These are phyloP conservation scores for Trichoderma virens DNA, from an alignment of 495 filamentous ascomycete genomes.

Conservation along the genomic window DNA sequence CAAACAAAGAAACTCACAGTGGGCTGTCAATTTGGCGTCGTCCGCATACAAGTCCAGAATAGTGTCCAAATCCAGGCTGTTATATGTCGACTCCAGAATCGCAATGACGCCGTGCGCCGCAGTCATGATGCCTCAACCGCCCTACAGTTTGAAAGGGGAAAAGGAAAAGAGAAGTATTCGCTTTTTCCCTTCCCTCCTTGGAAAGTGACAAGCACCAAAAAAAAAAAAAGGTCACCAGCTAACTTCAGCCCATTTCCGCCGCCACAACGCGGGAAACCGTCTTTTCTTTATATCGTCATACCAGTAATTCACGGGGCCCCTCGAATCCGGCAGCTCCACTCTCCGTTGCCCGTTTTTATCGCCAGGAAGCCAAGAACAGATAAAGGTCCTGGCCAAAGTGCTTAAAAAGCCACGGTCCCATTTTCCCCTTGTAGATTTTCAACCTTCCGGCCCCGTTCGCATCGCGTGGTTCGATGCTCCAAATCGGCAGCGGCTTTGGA, in stretches of 20 bases:
- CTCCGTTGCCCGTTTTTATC: background rate
- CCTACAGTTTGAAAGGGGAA: background rate
- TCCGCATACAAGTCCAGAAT: slow-evolving; percentile 3
- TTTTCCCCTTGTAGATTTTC: no score
- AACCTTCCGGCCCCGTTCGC: no score
- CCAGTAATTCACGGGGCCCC: background rate
- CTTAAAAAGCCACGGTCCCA: no score
- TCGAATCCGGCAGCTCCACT: background rate
- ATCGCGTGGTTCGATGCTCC: background rate
- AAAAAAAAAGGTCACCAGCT: no score
- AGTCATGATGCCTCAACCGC: background rate
- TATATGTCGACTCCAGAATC: background rate
- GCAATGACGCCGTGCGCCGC: background rate
- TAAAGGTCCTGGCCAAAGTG: no score
- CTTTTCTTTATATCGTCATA: background rate
- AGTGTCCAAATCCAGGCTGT: background rate
- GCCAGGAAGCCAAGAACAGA: no score
- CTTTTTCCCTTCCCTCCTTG: background rate
- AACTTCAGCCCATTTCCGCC: background rate
- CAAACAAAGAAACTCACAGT: background rate
- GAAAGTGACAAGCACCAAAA: background rate
- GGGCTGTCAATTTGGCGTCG: slow-evolving; percentile 1
- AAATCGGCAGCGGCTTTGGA: background rate
- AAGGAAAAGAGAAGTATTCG: background rate
- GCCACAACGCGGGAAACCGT: background rate